These are phyloP conservation scores for Magnusiomyces tetraspermus DNA, from an alignment of 1,139 yeast species.

Conservation along the genomic window DNA sequence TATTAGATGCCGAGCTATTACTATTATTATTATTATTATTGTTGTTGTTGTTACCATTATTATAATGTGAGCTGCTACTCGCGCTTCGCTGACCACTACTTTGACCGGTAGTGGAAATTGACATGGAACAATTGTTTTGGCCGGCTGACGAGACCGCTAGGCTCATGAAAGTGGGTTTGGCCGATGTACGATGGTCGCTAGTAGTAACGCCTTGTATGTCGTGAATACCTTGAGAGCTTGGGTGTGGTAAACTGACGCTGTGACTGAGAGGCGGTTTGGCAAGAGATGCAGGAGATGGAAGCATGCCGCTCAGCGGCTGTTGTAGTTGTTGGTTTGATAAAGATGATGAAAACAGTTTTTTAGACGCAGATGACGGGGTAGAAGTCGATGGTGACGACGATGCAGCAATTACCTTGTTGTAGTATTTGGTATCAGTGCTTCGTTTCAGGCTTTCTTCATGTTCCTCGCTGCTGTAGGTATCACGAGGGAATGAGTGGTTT, in stretches of 20 bases:
- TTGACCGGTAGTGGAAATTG: background rate
- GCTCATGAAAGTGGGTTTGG: slow-evolving; percentile 2
- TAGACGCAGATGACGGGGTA: background rate
- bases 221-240: background rate
- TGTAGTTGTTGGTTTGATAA: background rate
- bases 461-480: background rate
- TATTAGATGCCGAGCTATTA: background rate
- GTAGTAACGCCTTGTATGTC: background rate
- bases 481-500: background rate
- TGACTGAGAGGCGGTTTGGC: slow-evolving; percentile 3
- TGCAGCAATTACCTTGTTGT: background rate
- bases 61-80: background rate
- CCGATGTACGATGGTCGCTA: background rate
- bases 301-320: background rate
- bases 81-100: background rate
- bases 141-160: slow-evolving; percentile 2
- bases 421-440: background rate
- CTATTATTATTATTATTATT: background rate
- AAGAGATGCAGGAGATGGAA: background rate
- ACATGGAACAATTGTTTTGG: background rate
- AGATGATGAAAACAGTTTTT: background rate
- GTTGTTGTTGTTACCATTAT: background rate
- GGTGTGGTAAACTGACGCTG: slow-evolving; percentile 3
- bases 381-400: background rate
- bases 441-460: background rate